Conservation (phyloP, 2,329 filamentous ascomycete genomes). For the Botrytis pseudocinerea region DNA sequence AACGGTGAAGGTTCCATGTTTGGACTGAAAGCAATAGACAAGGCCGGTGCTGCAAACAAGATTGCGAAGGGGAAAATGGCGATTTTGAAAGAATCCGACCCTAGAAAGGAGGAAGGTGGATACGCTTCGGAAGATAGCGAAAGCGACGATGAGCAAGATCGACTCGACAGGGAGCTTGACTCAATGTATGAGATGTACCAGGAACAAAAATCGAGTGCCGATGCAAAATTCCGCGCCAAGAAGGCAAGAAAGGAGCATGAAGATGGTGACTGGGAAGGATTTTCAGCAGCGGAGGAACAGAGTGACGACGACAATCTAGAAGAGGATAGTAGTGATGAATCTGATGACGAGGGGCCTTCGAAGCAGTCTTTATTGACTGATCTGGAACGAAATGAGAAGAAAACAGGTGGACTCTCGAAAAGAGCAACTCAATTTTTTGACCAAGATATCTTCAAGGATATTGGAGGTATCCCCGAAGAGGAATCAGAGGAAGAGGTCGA, state of each 20-base stretch:
- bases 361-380: constrained; percentile 60
- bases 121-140: constrained; percentile 58
- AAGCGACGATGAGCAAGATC: constrained; percentile 77
- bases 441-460: constrained; percentile 88
- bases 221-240: constrained; percentile 90
- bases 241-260: constrained; percentile 78
- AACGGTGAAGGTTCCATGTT: constrained; percentile 84
- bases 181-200: constrained; percentile 83
- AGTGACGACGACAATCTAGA: constrained; percentile 61
- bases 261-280: constrained; percentile 89
- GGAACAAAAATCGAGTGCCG: constrained; percentile 73
- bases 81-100: constrained; percentile 57
- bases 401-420: constrained; percentile 69
- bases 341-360: constrained; percentile 52
- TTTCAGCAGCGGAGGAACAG: constrained; percentile 65
- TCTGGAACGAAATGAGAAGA: constrained; percentile 54
- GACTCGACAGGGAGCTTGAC: constrained; percentile 82
- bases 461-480: constrained; percentile 66
- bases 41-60: constrained; percentile 66
- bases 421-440: constrained; percentile 88
- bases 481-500: constrained; percentile 47
- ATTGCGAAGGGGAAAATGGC: constrained; percentile 80
- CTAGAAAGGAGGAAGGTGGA: constrained; percentile 61
- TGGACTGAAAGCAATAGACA: constrained; percentile 77
- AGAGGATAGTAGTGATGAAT: constrained; percentile 63